phyloP scores from a whole-genome alignment of 2,329 filamentous ascomycete genomes.

The Aspergillus cejpii region DNA sequence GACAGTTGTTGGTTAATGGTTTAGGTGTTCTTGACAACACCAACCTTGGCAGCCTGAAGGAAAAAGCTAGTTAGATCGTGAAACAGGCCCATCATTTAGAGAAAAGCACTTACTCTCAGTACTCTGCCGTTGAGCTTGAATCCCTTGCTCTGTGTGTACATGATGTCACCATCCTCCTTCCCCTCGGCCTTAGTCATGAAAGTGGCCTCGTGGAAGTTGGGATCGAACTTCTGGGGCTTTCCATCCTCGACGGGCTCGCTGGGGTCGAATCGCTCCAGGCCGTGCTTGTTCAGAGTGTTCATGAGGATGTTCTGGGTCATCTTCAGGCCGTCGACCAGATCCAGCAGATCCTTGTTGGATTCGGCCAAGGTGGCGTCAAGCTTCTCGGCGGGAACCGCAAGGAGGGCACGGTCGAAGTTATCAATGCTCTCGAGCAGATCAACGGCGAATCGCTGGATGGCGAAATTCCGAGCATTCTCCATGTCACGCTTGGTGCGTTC shows the following conservation, averaged over 20 bases:
- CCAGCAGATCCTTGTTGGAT: constrained; percentile 63
- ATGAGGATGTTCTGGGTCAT: constrained; percentile 92
- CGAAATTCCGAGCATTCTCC: constrained; percentile 80
- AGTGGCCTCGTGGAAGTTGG: constrained; percentile 91
- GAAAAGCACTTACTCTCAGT: constrained; percentile 52
- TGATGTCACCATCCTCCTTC: constrained; percentile 85
- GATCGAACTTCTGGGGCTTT: constrained; percentile 80
- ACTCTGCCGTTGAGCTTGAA: constrained; percentile 89
- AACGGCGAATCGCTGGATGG: constrained; percentile 87
- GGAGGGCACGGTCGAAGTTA: constrained; percentile 89
- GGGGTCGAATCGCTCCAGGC: constrained; percentile 82
- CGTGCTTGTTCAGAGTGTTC: constrained; percentile 85
- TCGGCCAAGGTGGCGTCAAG: constrained; percentile 52
- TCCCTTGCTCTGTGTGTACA: constrained; percentile 90
- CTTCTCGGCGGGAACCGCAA: constrained; percentile 69
- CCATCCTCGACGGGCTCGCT: constrained; percentile 39
- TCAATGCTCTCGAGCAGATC: constrained; percentile 93
- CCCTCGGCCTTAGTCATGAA: constrained; percentile 84
- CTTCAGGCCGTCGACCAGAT: constrained; percentile 80
- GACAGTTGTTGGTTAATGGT: constrained; percentile 24
- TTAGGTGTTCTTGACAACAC: constrained; percentile 77
- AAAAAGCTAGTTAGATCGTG: constrained; percentile 11
- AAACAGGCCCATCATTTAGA: background rate
- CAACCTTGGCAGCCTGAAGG: constrained; percentile 74
- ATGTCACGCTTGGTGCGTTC: constrained; percentile 88